These are phyloP conservation scores for Ophiostoma angusticollis DNA, from an alignment of 2,329 filamentous ascomycete species.

Conservation along the genomic window DNA sequence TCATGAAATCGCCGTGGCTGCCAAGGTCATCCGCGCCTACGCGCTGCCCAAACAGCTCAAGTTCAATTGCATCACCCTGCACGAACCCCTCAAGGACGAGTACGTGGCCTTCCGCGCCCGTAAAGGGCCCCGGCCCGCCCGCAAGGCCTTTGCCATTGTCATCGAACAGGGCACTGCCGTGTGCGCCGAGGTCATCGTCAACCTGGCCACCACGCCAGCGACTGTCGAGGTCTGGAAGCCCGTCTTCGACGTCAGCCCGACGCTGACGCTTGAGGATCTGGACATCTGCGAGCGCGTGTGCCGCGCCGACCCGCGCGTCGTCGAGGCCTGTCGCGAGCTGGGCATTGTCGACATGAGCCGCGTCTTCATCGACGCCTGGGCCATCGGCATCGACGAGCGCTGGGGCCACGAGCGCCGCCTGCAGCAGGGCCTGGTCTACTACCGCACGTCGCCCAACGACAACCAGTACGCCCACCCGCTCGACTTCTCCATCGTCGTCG, in stretches of 20 bases:
- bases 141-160: slow-evolving; percentile 64
- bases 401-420: slow-evolving; percentile 68
- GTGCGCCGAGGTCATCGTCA: slow-evolving; percentile 70
- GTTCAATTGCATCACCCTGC: slow-evolving; percentile 79
- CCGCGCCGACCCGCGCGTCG: slow-evolving; percentile 69
- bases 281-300: slow-evolving; percentile 65
- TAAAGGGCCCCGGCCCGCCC: slow-evolving; percentile 46
- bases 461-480: slow-evolving; percentile 85
- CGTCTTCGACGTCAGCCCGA: slow-evolving; percentile 65
- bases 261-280: slow-evolving; percentile 90
- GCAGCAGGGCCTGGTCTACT: slow-evolving; percentile 93
- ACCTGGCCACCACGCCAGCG: slow-evolving; percentile 51
- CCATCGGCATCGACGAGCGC: slow-evolving; percentile 85
- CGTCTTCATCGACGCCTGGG: slow-evolving; percentile 93
- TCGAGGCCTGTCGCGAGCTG: slow-evolving; percentile 82
- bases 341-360: slow-evolving; percentile 79
- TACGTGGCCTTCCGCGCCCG: slow-evolving; percentile 69
- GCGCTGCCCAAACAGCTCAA: slow-evolving; percentile 56
- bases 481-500: slow-evolving; percentile 87
- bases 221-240: slow-evolving; percentile 63
- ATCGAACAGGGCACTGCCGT: slow-evolving; percentile 67
- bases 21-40: slow-evolving; percentile 55
- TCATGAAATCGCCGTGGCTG: slow-evolving; percentile 42
- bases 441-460: slow-evolving; percentile 70
- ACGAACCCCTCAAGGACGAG: slow-evolving; percentile 73